Evolutionary conservation across 2,329 filamentous ascomycete species (phyloP).

Genomic region (Aspergillus fischeri): DNA sequence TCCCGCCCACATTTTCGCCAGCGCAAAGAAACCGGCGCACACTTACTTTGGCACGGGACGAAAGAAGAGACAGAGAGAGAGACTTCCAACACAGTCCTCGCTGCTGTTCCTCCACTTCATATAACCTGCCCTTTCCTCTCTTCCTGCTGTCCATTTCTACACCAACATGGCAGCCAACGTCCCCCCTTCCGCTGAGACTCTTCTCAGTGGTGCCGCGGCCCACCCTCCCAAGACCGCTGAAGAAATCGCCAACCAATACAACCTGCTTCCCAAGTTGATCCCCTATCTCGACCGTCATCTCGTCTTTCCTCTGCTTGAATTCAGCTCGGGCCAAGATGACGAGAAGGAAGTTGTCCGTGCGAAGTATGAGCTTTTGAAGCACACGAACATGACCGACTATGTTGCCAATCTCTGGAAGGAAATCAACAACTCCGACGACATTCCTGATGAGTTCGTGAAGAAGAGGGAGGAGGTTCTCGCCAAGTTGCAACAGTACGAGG

Average conservation of each 20-base stretch:
- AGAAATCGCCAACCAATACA: conserved; percentile 66
- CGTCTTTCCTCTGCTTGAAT: conserved; percentile 94
- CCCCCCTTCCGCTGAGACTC: conserved; percentile 46
- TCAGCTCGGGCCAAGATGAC: conserved; percentile 76
- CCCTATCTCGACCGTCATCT: conserved; percentile 91
- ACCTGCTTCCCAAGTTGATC: conserved; percentile 83
- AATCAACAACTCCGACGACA: conserved; percentile 71
- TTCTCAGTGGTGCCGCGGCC: conserved; percentile 47
- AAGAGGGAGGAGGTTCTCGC: conserved; percentile 86
- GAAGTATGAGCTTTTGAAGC: conserved; percentile 90
- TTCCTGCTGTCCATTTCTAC: conserved; percentile 5
- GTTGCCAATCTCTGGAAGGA: conserved; percentile 88
- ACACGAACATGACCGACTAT: conserved; percentile 99
- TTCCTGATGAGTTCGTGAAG: conserved; percentile 79
- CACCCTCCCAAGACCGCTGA: conserved; percentile 40
- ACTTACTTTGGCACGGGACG: conserved; percentile 10
- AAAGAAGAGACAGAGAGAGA: not conserved
- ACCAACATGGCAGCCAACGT: conserved; percentile 51
- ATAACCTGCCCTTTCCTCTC: conserved; percentile 13
- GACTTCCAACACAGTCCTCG: conserved; percentile 11
- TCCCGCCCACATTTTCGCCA: conserved; percentile 31
- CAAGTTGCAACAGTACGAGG: conserved; percentile 76
- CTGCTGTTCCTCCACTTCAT: conserved; percentile 9
- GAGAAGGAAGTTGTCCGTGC: conserved; percentile 73
- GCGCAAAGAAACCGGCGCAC: conserved; percentile 24